phyloP scores from a whole-genome alignment of 2,329 filamentous ascomycete species.

The Fusarium burgessii region DNA sequence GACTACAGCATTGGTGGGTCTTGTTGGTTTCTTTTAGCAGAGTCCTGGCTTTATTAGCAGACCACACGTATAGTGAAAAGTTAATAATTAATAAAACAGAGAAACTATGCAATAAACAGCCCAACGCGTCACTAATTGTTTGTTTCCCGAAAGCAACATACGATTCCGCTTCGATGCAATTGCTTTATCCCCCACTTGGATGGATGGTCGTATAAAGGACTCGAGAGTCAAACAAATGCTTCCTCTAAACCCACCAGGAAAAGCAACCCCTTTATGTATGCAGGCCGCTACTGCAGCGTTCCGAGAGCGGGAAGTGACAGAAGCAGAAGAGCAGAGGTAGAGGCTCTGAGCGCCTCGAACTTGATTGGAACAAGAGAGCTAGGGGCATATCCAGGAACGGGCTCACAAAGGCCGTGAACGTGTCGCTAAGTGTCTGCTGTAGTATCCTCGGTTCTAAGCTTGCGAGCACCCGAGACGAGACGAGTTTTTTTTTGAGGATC shows the following conservation, averaged over 20 bases:
- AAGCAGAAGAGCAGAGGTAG: slow-evolving; percentile 11
- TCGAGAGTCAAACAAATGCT: slow-evolving; percentile 3
- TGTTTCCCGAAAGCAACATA: slow-evolving; percentile 5
- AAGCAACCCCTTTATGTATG: slow-evolving; percentile 37
- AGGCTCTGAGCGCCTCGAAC: slow-evolving; percentile 30
- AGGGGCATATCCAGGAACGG: slow-evolving; percentile 20
- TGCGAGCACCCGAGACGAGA: slow-evolving; percentile 30
- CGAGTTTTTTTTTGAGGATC: slow-evolving; percentile 8
- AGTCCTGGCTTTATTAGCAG: slow-evolving; percentile 17
- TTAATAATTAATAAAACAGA: slow-evolving; percentile 2
- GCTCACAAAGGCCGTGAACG: slow-evolving; percentile 21
- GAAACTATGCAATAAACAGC: slow-evolving; percentile 13
- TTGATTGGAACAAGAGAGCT: slow-evolving; percentile 4
- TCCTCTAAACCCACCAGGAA: slow-evolving; percentile 7
- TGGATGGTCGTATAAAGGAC: slow-evolving; percentile 3
- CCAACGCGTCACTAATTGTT: slow-evolving; percentile 1
- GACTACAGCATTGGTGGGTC: slow-evolving; percentile 38
- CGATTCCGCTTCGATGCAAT: background rate
- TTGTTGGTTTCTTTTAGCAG: slow-evolving; percentile 19
- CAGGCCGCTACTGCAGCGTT: slow-evolving; percentile 40
- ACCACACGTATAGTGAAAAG: slow-evolving; percentile 2
- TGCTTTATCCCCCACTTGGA: slow-evolving; percentile 1
- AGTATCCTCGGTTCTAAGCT: slow-evolving; percentile 26
- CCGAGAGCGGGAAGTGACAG: slow-evolving; percentile 41
- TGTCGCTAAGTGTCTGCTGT: slow-evolving; percentile 24